Evolutionary conservation across 805 yeast species (phyloP), one percentile per base, ranked within the genome.

Genomic region (Candida schatavii): DNA sequence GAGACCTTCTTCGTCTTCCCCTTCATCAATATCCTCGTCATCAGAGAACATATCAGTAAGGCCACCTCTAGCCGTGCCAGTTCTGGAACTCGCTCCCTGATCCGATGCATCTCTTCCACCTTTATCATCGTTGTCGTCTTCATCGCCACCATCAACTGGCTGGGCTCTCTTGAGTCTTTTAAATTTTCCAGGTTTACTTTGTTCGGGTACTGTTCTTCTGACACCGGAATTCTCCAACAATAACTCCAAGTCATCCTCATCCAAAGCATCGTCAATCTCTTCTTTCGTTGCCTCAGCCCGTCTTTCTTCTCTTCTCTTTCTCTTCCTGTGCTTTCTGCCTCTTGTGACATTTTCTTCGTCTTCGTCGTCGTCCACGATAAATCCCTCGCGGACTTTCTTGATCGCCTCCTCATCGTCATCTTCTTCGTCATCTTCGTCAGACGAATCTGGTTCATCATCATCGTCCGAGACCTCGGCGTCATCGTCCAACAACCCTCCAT

Each of bases 191-290:
- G 74, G 62, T 25, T 63, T 59, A 33, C 69, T 64, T 26, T 58
- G 61, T 1, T 66, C 52, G 17, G 82, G 77, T 7, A 22, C 11
- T 5, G 35, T 11, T 31, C 35, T 31, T 28, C 70, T 66, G n/a
- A 79, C 83, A 29, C 97, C 97, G 0, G 93, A 79, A 60, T 88
- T 90, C 64, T 90, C 98, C 78, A 89, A 76, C 43, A 93, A 72
- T 35, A 93, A 75, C 51, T 91, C 98, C 54, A 93, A 75, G 62
- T 93, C 99, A 65, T 93, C 99, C 62, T 91, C 97, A 56, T 93
- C 97, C 40, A 93, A 73, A 39, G 80, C 85, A 49, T 81, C 89
- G 48, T 77, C 85, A 21, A 48, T 47, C 35, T 77, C 77, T 32
- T 74, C 78, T 6, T 70, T 72, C 11, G 20, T 4, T 18, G 15